phyloP scores from a whole-genome alignment of 441 rosid species.

The Pelargonium fulgidum region DNA sequence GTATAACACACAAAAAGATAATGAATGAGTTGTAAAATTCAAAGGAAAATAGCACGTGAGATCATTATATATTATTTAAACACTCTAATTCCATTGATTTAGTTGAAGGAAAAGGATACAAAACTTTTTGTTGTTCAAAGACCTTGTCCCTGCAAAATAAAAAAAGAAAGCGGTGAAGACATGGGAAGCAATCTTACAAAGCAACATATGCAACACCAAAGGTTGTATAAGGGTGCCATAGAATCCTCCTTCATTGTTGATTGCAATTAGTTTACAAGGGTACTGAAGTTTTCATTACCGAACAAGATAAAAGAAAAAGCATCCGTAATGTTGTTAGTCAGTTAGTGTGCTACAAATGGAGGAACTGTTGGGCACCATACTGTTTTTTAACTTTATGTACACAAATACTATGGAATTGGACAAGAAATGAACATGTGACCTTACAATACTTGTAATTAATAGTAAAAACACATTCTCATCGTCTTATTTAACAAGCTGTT shows the following conservation, averaged over 20 bases:
- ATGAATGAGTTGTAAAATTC: not conserved
- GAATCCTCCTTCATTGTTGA: not conserved
- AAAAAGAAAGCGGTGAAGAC: slow-evolving; percentile 16
- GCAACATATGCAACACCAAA: not conserved
- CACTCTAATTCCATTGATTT: not conserved
- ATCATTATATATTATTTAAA: not conserved
- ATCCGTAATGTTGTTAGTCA: not conserved
- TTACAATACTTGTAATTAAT: not conserved
- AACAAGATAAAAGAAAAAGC: not conserved
- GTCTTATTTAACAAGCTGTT: not conserved
- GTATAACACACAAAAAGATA: slow-evolving; percentile 20
- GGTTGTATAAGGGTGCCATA: not conserved
- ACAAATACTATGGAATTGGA: not conserved
- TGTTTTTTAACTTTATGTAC: not conserved
- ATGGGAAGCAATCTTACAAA: not conserved
- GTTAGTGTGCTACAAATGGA: not conserved
- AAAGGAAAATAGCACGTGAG: not conserved
- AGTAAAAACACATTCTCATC: not conserved
- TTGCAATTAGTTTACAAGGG: not conserved
- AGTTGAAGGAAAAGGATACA: slow-evolving; percentile 56
- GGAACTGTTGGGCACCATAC: not conserved
- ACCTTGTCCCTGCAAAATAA: slow-evolving; percentile 69
- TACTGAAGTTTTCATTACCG: not conserved
- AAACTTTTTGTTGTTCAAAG: slow-evolving; percentile 64
- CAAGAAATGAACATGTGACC: not conserved